Conservation (phyloP, 164 flowering plant species). For the Magnolia kwangsiensis region DNA sequence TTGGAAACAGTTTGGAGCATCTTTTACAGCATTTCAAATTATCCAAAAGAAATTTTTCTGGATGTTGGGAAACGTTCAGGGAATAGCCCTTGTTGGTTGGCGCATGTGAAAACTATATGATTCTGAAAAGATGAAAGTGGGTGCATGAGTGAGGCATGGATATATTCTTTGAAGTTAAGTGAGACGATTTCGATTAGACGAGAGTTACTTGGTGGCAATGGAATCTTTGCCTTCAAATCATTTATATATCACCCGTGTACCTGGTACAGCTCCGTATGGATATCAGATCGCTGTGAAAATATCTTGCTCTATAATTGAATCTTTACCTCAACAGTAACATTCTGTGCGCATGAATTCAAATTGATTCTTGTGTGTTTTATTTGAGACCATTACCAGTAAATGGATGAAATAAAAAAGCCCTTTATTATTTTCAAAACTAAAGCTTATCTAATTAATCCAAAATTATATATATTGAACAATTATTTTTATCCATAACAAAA, state of each 20-base stretch:
- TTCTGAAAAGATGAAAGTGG: conserved; percentile 80
- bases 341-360: too few relatives aligned
- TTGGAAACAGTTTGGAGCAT: conserved; percentile 96
- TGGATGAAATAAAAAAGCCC: too few relatives aligned
- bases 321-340: not conserved
- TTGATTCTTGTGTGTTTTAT: too few relatives aligned
- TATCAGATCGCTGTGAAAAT: not conserved
- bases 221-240: conserved; percentile 43
- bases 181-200: conserved; percentile 82
- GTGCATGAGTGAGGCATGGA: conserved; percentile 98
- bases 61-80: conserved; percentile 90
- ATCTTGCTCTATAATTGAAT: not conserved
- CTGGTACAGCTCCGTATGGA: too few relatives aligned
- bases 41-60: conserved; percentile 88
- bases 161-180: conserved; percentile 65
- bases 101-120: conserved; percentile 93
- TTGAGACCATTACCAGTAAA: too few relatives aligned
- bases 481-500: too few relatives aligned
- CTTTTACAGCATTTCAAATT: conserved; percentile 88
- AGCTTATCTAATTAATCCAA: too few relatives aligned
- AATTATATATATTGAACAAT: too few relatives aligned
- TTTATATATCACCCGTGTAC: too few relatives aligned
- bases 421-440: too few relatives aligned
- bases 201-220: conserved; percentile 97
- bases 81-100: conserved; percentile 92